Evolutionary conservation across 1,139 yeast species (phyloP), one percentile per base, ranked within the genome.

Genomic region (Blastobotrys apis): DNA sequence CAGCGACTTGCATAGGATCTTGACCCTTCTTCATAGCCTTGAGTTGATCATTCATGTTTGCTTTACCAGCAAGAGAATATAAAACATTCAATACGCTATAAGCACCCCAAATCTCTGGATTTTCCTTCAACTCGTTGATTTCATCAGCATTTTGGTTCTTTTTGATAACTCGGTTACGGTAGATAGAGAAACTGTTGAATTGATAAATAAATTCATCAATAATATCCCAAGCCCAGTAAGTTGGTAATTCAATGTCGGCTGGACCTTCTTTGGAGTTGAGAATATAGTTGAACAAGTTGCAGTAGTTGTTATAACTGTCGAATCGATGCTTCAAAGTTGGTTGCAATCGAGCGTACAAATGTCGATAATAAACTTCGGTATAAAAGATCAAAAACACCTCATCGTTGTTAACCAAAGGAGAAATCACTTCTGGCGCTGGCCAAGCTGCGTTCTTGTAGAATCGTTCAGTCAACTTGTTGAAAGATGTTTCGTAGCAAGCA

Each of bases 161-260:
- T 48, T 63, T 57, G 43, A 66, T 58, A 44, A 62, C 59, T 42
- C 71, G 66, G 39, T 68, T 60, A 48, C 73, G 65, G 62, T 66
- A 71, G 43, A 66, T 58, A 44, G 73, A 64, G 50, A 71, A 72
- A 51, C 67, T 62, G 55, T 71, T 71, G 63, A 69, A 73, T 57
- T 73, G 77, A 54, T 73, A 73, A 53, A 73, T 71, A 57, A 73
- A 73, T 58, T 73, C 77, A 49, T 73, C 77, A 51, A 73, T 65
- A 48, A 73, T 71, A 46, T 73, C 77, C 77, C 77, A 73, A 26
- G 71, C 63, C 77, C 77, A 73, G 54, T 68, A 64, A 49, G 63
- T 65, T 40, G 77, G 77, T 39, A 73, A 56, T 53, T 72, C 77
- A 43, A 71, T 62, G 39, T 67, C 66, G 17, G 65, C 68, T 25